Evolutionary conservation across 768 basidiomycete genomes (phyloP).

Genomic region (Suillus decipiens): DNA sequence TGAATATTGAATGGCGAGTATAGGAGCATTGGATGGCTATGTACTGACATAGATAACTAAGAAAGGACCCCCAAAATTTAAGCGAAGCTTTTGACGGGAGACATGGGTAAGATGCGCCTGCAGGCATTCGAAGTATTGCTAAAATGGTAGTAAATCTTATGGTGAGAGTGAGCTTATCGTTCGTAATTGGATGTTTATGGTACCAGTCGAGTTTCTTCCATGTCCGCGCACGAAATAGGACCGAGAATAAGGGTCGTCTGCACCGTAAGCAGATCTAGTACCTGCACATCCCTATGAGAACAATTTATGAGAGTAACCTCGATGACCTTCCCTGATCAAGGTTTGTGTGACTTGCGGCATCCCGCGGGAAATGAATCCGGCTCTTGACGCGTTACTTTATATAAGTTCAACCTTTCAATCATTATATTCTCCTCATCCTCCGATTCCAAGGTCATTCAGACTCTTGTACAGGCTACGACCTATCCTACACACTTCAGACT

Average conservation of each 20-base stretch:
- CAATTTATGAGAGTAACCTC: slow-evolving; percentile 20
- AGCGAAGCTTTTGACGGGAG: slow-evolving; percentile 26
- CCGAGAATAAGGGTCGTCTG: slow-evolving; percentile 18
- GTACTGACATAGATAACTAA: slow-evolving; percentile 2
- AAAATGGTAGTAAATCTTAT: slow-evolving; percentile 19
- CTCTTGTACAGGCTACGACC: not conserved
- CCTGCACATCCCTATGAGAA: slow-evolving; percentile 22
- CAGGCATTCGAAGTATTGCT: slow-evolving; percentile 22
- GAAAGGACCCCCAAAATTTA: slow-evolving; percentile 34
- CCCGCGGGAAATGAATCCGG: slow-evolving; percentile 23
- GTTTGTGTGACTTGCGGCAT: slow-evolving; percentile 16
- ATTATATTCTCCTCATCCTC: slow-evolving; percentile 21
- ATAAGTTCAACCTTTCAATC: no score
- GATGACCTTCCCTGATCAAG: slow-evolving; percentile 14
- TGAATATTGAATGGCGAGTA: not conserved
- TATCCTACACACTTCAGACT: not conserved
- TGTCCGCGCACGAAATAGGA: slow-evolving; percentile 12
- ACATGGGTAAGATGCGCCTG: slow-evolving; percentile 18
- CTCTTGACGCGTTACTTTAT: slow-evolving; percentile 20
- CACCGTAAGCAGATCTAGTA: slow-evolving; percentile 16
- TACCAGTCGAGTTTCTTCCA: slow-evolving; percentile 16
- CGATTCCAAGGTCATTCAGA: slow-evolving; percentile 9
- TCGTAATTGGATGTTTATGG: slow-evolving; percentile 15
- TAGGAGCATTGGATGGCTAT: slow-evolving; percentile 8
- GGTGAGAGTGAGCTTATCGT: slow-evolving; percentile 18